Base-by-base conservation (phyloP, 2,329 filamentous ascomycete genomes). In the Trichothecium sympodiale region DNA sequence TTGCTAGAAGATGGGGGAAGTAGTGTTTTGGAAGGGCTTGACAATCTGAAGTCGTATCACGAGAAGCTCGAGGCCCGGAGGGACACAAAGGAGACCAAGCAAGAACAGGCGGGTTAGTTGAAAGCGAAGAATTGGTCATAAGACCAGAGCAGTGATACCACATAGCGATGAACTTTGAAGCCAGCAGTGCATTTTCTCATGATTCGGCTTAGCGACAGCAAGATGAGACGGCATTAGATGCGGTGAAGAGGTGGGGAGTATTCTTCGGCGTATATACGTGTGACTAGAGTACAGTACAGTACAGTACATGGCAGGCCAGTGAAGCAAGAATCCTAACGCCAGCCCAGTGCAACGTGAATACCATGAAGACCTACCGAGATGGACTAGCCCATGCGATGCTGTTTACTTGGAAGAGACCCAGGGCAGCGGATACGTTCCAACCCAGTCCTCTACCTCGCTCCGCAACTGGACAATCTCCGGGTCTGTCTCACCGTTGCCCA, bases 391-490 rank as follows among this genome's bases (percentile, higher is more conserved):
- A n/a, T n/a, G n/a, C n/a, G n/a, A n/a, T n/a, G n/a, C 29, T 15
- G 15, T 35, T 48, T 40, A 59, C 44, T 52, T 45, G 17, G 47
- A 47, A 31, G 60, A 53, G 35, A 73, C 67, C 80, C 80, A 85
- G 9, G 81, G 81, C 45, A 84, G 58, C 3, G 77, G 71, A 51
- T 84, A 85, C 2, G 79, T 83, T 35, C 79, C 74, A 9, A 83
- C 80, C 81, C 82, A 87, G 48, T 82, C 77, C 46, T 77, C 74
- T n/a, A 87, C 80, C 60, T 86, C 81, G 44, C 75, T 74, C 46
- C 76, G 71, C 46, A 87, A 61, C 60, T 83, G 77, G 16, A 83
- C 68, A 47, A 87, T 82, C 59, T 86, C 82, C 4, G 74, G 61
- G 37, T 83, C 70, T 33, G 70, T 69, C 46, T 81, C 73, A 31